Base-by-base conservation (phyloP, 2,329 filamentous ascomycete genomes). In the Cladobotryum mycophilum region DNA sequence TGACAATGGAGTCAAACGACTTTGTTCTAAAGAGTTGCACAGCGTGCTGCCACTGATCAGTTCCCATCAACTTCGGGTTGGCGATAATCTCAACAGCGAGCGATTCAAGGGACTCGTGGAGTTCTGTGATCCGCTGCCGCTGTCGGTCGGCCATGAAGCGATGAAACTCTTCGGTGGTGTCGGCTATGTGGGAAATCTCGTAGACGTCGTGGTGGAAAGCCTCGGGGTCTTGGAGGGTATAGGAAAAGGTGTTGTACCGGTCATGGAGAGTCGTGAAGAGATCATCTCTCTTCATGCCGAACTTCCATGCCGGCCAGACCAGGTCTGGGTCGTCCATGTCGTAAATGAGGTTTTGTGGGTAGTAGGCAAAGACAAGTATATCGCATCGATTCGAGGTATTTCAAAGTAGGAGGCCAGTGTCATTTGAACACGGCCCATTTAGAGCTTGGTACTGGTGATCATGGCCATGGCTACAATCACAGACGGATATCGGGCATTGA, bases 231-330 rank as follows among this genome's bases (percentile, higher is more conserved):
- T 81, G 79, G 30, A 82, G 74, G 42, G 74, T 69, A 47, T 75
- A 76, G 46, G 75, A 67, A 48, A 81, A 68, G 44, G 79, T 82
- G 66, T 82, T 82, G 67, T 81, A 82, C 61, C 76, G 74, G 56
- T 80, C 75, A 59, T 82, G 77, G 12, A 82, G 74, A 47, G 73
- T 78, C 48, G 75, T 76, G 62, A 76, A 76, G 65, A 82, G 75
- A 60, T 81, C 79, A 51, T 76, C 73, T 61, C 73, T 74, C 71
- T 78, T 80, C 74, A 82, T 74, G 61, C 78, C 79, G 70, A 82
- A 82, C 65, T 82, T 82, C 79, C 79, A 82, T 59, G 75, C 74
- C 41, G 79, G 79, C 79, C 79, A 82, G 58, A 72, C 69, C 62
- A 66, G 70, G 56, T 65, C 70, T 33, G 71, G 72, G 50, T 81